Base-by-base conservation (phyloP, 305 asterid species). In the Fraxinus velutina region DNA sequence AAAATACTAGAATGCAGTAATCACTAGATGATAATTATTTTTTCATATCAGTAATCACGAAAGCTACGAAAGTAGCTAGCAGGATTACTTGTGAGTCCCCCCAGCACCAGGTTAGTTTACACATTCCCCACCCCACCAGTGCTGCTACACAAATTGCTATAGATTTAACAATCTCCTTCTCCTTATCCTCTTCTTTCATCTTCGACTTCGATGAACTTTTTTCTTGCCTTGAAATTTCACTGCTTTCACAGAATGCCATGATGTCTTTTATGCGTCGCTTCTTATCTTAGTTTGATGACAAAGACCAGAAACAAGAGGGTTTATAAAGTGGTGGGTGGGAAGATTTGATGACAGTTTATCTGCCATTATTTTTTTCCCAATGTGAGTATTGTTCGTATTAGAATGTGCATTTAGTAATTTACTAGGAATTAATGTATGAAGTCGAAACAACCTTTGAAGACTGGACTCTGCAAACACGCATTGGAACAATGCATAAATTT, bases 61-160 rank as follows among this genome's bases (percentile, higher is more conserved):
- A 83, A 82, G 1, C 10, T 2, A 15, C 84, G 78, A 36, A 82
- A 83, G 62, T 80, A 66, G 21, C 3, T 1, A 62, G 83, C 3
- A 0, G 83, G 83, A n/a, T 75, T 83, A 29, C 27, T 3, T 24
- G 27, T 24, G 1, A 24, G 27, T 24, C 34, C 73, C 73, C 79
- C n/a, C 5, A 9, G 1, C 52, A 44, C 0, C 50, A 15, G 1
- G 77, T 4, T 5, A 80, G 34, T 27, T 76, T 33, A 0, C 39
- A 34, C 39, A 34, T 34, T 34, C 39, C 39, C 39, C 39, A 24
- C 27, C 42, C 42, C 42, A 10, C 55, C 0, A 83, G n/a, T n/a
- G 17, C 57, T 7, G 77, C 55, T 34, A 17, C n/a, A 12, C 6
- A 15, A 57, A 57, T 57, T 17, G 30, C 68, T 22, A 64, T 1